Evolutionary conservation across 2,329 filamentous ascomycete species (phyloP).

Genomic region (Anthostomella pinea): DNA sequence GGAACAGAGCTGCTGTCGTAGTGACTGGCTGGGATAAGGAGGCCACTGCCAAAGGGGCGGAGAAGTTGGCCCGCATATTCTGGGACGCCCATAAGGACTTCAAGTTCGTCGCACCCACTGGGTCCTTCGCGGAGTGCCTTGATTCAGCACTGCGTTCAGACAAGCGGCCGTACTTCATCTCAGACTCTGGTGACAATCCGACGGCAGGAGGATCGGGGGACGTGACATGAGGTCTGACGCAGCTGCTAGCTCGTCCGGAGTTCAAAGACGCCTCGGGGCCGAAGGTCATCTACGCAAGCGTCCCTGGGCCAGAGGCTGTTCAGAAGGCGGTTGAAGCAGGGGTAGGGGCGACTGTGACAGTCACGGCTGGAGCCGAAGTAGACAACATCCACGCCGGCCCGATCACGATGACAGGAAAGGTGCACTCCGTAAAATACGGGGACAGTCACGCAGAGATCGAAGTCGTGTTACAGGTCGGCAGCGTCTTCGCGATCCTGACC

Average conservation of each 20-base stretch:
- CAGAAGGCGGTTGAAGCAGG: slow-evolving; percentile 41
- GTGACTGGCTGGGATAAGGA: slow-evolving; percentile 49
- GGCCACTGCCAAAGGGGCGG: slow-evolving; percentile 38
- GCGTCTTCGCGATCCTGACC: slow-evolving; percentile 50
- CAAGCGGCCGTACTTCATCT: slow-evolving; percentile 49
- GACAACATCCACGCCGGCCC: slow-evolving; percentile 47
- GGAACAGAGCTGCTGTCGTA: slow-evolving; percentile 48
- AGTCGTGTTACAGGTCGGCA: slow-evolving; percentile 48
- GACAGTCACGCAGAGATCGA: slow-evolving; percentile 47
- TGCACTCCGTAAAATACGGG: slow-evolving; percentile 49
- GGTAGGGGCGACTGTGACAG: slow-evolving; percentile 44
- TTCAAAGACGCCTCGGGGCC: slow-evolving; percentile 37
- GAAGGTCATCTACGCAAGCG: slow-evolving; percentile 50
- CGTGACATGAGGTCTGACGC: slow-evolving; percentile 49
- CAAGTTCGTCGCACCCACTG: slow-evolving; percentile 50
- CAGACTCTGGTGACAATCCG: slow-evolving; percentile 54
- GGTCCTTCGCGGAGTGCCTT: slow-evolving; percentile 44
- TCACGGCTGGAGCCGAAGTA: slow-evolving; percentile 49
- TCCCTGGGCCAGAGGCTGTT: slow-evolving; percentile 46
- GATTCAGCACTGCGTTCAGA: slow-evolving; percentile 40
- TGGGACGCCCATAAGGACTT: slow-evolving; percentile 47
- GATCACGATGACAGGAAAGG: slow-evolving; percentile 47
- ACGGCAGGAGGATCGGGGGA: slow-evolving; percentile 54
- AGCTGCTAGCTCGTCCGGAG: slow-evolving; percentile 43
- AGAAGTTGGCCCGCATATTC: slow-evolving; percentile 44